Evolutionary conservation across 768 basidiomycete genomes (phyloP).

Genomic region (Trametes maxima): DNA sequence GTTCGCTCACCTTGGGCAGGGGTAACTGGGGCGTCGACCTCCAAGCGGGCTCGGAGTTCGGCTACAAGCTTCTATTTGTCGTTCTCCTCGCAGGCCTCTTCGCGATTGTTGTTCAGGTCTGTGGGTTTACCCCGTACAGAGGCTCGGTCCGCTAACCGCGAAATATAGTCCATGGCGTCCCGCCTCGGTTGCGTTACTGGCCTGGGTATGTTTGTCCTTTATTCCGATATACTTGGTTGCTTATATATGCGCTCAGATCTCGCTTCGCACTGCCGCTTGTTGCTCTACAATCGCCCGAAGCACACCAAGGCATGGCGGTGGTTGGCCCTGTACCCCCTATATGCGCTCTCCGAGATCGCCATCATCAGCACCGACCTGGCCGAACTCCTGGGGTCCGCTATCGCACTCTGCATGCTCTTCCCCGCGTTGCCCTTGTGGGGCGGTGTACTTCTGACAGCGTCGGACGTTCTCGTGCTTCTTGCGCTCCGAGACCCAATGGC

Average conservation of each 20-base stretch:
- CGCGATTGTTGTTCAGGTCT: slow-evolving; percentile 81
- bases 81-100: slow-evolving; percentile 82
- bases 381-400: slow-evolving; percentile 62
- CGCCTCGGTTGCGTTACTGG: slow-evolving; percentile 84
- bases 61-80: slow-evolving; percentile 85
- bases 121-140: background rate
- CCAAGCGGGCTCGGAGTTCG: slow-evolving; percentile 82
- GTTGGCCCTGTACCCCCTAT: slow-evolving; percentile 49
- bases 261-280: slow-evolving; percentile 50
- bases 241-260: slow-evolving; percentile 37
- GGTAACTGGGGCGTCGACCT: slow-evolving; percentile 93
- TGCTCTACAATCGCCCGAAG: slow-evolving; percentile 46
- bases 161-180: slow-evolving; percentile 65
- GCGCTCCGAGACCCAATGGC: slow-evolving; percentile 70
- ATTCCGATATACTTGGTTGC: background rate
- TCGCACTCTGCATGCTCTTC: slow-evolving; percentile 56
- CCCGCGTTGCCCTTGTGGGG: slow-evolving; percentile 52
- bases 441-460: slow-evolving; percentile 50
- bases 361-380: slow-evolving; percentile 62
- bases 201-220: slow-evolving; percentile 50
- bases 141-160: background rate
- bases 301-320: slow-evolving; percentile 42
- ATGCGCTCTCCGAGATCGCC: slow-evolving; percentile 48
- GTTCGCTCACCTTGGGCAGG: slow-evolving; percentile 35
- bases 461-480: slow-evolving; percentile 60